Percentiles rank a stretch among this genome's conserved stretches.
Evolutionary conservation across 768 basidiomycete species (phyloP).

Genomic region (Leccinum subgranulosum): DNA sequence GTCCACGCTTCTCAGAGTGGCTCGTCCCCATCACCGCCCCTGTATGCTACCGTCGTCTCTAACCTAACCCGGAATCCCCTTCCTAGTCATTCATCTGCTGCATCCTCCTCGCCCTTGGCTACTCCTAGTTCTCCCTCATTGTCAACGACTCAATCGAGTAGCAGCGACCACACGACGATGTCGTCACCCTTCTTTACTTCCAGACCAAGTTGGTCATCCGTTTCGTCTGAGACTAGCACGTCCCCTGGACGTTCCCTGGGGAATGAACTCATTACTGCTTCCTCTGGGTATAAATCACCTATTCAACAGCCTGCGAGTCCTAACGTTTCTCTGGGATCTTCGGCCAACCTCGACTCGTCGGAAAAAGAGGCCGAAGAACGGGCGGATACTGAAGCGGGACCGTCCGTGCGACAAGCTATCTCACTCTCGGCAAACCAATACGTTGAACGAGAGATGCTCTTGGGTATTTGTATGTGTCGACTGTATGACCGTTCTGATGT

Average conservation of each 20-base stretch:
- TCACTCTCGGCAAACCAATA: constrained; percentile 38
- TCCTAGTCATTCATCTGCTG: constrained; percentile 5
- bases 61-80: constrained; percentile 15
- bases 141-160: constrained; percentile 14
- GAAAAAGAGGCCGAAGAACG: constrained; percentile 21
- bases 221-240: constrained; percentile 23
- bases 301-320: constrained; percentile 22
- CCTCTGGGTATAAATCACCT: constrained; percentile 19
- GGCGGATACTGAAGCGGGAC: constrained; percentile 8
- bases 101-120: constrained; percentile 4
- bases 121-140: constrained; percentile 11
- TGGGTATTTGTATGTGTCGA: constrained; percentile 58
- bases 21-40: constrained; percentile 14
- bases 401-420: constrained; percentile 11
- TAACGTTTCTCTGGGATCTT: constrained; percentile 16
- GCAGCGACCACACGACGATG: constrained; percentile 13
- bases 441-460: constrained; percentile 54
- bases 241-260: constrained; percentile 11
- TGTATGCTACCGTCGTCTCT: constrained; percentile 27
- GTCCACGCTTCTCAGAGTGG: constrained; percentile 5
- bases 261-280: constrained; percentile 10
- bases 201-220: constrained; percentile 23
- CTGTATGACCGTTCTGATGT: background rate
- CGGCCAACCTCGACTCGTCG: constrained; percentile 11
- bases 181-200: constrained; percentile 8